A percentile compares a stretch with the other conserved stretches of the same genome.
These are phyloP conservation scores for Hypomontagnella submonticulosa DNA, from an alignment of 495 filamentous ascomycete genomes.

Conservation along the genomic window DNA sequence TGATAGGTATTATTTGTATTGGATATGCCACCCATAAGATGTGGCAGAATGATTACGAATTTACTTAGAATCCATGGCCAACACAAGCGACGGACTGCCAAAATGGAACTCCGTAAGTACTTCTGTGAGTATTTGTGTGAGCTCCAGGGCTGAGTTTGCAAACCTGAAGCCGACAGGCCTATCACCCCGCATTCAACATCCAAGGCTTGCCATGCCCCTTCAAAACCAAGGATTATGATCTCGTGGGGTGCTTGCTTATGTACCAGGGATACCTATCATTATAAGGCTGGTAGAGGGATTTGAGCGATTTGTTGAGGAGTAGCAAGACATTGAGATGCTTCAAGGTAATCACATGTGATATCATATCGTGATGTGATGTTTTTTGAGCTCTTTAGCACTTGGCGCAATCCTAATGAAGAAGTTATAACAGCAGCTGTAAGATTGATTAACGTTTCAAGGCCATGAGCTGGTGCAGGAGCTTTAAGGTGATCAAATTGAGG, in stretches of 20 bases:
- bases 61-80: slow-evolving; percentile 3
- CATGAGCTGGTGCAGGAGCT: slow-evolving; percentile 1
- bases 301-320: slow-evolving; percentile 39
- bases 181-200: slow-evolving; percentile 39
- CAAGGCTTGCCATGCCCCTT: slow-evolving; percentile 11
- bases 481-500: slow-evolving; percentile 5
- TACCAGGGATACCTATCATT: background rate
- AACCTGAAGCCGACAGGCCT: slow-evolving; percentile 18
- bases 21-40: too few species aligned
- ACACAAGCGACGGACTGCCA: slow-evolving; percentile 17
- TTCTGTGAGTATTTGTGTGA: background rate
- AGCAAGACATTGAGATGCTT: slow-evolving; percentile 1
- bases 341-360: slow-evolving; percentile 30
- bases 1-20: background rate
- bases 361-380: slow-evolving; percentile 3
- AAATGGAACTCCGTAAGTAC: slow-evolving; percentile 30
- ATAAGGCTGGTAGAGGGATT: slow-evolving; percentile 31
- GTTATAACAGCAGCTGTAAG: slow-evolving; percentile 5
- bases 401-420: background rate
- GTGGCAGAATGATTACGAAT: slow-evolving; percentile 18
- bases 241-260: slow-evolving; percentile 31
- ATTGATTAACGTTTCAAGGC: slow-evolving; percentile 13
- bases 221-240: slow-evolving; percentile 4
- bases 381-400: slow-evolving; percentile 29
- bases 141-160: slow-evolving; percentile 21